phyloP scores from a whole-genome alignment of 1,284 basidiomycete genomes.

The Xerocomus tenax region DNA sequence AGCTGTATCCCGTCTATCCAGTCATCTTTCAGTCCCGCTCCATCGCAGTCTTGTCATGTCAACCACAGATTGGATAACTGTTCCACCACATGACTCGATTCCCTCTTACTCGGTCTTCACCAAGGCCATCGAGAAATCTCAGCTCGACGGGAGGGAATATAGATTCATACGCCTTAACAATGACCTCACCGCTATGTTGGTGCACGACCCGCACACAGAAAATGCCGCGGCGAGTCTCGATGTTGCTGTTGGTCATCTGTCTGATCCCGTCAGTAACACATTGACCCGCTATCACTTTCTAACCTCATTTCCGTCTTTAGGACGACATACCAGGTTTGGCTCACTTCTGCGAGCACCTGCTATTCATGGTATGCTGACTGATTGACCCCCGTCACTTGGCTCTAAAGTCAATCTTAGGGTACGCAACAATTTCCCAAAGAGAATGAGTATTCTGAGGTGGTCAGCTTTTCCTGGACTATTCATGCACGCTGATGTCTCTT shows the following conservation, averaged over 20 bases:
- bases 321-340: conserved; percentile 83
- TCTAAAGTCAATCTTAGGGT: conserved; percentile 42
- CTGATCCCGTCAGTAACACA: conserved; percentile 69
- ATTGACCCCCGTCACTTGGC: background rate
- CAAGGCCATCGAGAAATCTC: conserved; percentile 65
- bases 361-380: conserved; percentile 73
- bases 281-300: background rate
- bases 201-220: conserved; percentile 84
- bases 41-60: conserved; percentile 22
- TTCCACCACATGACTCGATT: conserved; percentile 19
- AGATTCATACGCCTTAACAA: conserved; percentile 80
- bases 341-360: conserved; percentile 90
- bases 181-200: conserved; percentile 77
- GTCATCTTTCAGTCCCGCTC: background rate
- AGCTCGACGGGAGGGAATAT: conserved; percentile 72
- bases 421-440: conserved; percentile 79
- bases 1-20: background rate
- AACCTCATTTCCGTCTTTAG: conserved; percentile 31
- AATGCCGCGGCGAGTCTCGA: conserved; percentile 93
- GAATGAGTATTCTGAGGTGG: conserved; percentile 84
- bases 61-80: conserved; percentile 16
- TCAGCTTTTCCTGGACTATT: background rate
- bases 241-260: conserved; percentile 90
- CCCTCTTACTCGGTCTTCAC: conserved; percentile 51
- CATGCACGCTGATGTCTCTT: background rate